Evolutionary conservation across 768 basidiomycete genomes (phyloP), one percentile per base, ranked within the genome.

Genomic region (Tricholoma furcatifolium): DNA sequence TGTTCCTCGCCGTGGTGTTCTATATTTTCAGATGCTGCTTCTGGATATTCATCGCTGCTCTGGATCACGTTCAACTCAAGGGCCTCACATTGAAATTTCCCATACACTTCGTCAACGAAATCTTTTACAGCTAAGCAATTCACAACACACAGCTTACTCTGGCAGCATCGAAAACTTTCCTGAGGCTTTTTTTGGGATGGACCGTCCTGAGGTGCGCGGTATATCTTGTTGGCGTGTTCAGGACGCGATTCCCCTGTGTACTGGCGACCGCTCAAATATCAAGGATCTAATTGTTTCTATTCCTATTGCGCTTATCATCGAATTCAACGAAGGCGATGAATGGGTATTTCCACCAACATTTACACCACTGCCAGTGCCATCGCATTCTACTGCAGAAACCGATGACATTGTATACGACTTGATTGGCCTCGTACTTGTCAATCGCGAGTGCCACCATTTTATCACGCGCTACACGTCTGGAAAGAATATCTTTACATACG

Each of bases 381-480:
- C n/a, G n/a, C n/a, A n/a, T n/a, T n/a, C n/a, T n/a, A n/a, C n/a
- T n/a, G n/a, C n/a, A n/a, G n/a, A 43, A 54, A 15, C 11, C n/a
- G n/a, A 41, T n/a, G 59, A 48, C 5, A 34, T 65, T 1, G 49
- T 60, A 3, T 67, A 67, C 50, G 58, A 66, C 44, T 49, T 67
- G 0, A 46, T 64, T 7, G 66, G 66, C 0, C 48, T 59, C n/a
- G 64, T 42, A 0, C 59, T 67, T 18, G 34, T 57, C n/a, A 62
- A 56, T n/a, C n/a, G 21, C n/a, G 21, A 10, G 14, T 9, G 32
- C n/a, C 20, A 47, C 11, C 67, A 70, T 47, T 68, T 65, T 39
- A 65, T 58, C 42, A 59, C 64, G 21, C 51, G 62, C 2, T 67
- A 63, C 46, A 21, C 34, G 3, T 50, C 23, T 14, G 31, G 62